These are phyloP conservation scores for Ophiosphaerella herpotricha DNA, from an alignment of 2,329 filamentous ascomycete species.

Conservation along the genomic window DNA sequence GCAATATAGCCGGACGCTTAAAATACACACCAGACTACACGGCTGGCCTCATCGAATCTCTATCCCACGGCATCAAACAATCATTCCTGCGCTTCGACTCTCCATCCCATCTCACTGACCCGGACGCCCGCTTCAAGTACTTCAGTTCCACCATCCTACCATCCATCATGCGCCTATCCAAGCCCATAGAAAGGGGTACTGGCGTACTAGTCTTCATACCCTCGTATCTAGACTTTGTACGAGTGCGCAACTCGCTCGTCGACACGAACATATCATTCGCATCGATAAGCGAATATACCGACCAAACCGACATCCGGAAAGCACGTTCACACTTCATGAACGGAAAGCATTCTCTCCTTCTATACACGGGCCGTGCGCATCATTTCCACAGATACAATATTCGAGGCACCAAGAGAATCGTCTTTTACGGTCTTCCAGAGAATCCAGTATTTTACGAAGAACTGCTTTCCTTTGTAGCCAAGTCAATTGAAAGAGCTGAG, in stretches of 20 bases:
- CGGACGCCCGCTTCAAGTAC: conserved; percentile 87
- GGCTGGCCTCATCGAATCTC: conserved; percentile 70
- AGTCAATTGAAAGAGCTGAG: conserved; percentile 60
- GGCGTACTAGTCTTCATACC: conserved; percentile 90
- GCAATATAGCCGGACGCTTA: conserved; percentile 78
- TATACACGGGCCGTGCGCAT: conserved; percentile 96
- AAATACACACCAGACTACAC: conserved; percentile 71
- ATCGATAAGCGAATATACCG: conserved; percentile 85
- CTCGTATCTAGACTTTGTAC: conserved; percentile 92
- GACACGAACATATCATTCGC: conserved; percentile 76
- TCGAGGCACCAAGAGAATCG: conserved; percentile 78
- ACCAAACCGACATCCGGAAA: conserved; percentile 76
- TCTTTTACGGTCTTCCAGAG: conserved; percentile 89
- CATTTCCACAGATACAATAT: conserved; percentile 91
- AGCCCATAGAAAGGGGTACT: conserved; percentile 56
- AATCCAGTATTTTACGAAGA: conserved; percentile 83
- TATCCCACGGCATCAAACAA: conserved; percentile 75
- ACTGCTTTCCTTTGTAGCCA: conserved; percentile 68
- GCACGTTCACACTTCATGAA: conserved; percentile 85
- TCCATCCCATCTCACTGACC: conserved; percentile 71
- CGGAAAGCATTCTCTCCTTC: conserved; percentile 78
- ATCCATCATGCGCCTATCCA: conserved; percentile 69
- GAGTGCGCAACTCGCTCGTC: conserved; percentile 89
- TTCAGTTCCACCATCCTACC: conserved; percentile 84
- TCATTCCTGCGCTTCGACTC: conserved; percentile 88